Evolutionary conservation across 129 eudicot species (phyloP), one percentile per base, ranked within the genome.

Genomic region (Helichrysum umbraculigerum): DNA sequence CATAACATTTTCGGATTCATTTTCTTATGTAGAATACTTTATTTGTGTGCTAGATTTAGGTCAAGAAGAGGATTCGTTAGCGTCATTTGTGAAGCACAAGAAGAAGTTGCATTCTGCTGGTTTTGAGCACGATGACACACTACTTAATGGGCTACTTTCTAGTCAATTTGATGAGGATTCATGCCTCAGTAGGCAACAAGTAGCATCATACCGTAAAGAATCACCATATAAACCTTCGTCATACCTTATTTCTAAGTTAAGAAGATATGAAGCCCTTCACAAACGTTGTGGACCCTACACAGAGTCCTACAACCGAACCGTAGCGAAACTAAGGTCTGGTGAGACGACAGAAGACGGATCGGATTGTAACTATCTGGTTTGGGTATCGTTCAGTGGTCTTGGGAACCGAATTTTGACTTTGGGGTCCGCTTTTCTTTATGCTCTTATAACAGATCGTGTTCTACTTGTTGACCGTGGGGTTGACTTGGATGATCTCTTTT

Each of bases 341-440:
- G 44, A 73, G 66, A 64, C 22, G 25, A 29, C 28, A 4, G 69
- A 72, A 10, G 75, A 72, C 7, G 11, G 73, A 52, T 71, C 85
- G 0, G 91, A 86, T 58, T 90, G 93, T 51, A 90, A 90, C 28
- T 90, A 88, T 71, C 70, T 88, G 61, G 93, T 90, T 15, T 90
- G 96, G 96, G 75, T 88, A 41, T 82, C 93, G 50, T 84, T 62
- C 34, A 90, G 93, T 41, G 96, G 96, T 30, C 76, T 90, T 19
- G 96, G 96, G 47, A 90, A 90, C 86, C 73, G 91, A 67, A 86
- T 90, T 29, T 75, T 90, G 57, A 87, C 93, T 14, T 79, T 90
- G 64, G 87, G 89, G 11, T 88, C 96, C 5, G 86, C 96, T 35
- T 90, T 88, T 75, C 88, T 90, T 28, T 90, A 90, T 42, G 93